phyloP scores from a whole-genome alignment of 208 protist genomes.

The Leishmania amazonensis region DNA sequence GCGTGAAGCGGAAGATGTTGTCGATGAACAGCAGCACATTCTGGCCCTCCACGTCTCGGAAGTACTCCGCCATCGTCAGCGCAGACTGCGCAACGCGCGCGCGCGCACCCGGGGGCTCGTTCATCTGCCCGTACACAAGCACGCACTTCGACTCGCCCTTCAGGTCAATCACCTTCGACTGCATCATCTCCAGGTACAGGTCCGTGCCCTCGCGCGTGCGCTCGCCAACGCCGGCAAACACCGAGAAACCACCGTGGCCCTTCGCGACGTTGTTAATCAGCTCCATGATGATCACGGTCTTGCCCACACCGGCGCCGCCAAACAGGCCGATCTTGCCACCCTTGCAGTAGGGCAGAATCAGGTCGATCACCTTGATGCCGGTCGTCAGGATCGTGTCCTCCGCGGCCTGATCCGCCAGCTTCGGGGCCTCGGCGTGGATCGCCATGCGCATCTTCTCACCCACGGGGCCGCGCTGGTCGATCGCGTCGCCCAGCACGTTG shows the following conservation, averaged over 20 bases:
- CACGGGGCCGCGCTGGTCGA: slow-evolving; percentile 97
- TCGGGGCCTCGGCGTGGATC: slow-evolving; percentile 96
- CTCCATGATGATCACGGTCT: slow-evolving; percentile 99
- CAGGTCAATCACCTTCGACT: slow-evolving; percentile 95
- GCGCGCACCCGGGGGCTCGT: slow-evolving; percentile 98
- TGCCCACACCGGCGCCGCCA: slow-evolving; percentile 98
- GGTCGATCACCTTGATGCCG: slow-evolving; percentile 99
- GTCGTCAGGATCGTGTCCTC: slow-evolving; percentile 96
- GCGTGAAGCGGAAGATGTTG: slow-evolving; percentile 99
- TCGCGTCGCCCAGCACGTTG: slow-evolving; percentile 98
- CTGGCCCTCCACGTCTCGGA: slow-evolving; percentile 98
- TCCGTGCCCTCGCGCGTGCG: slow-evolving; percentile 98
- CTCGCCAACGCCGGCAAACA: slow-evolving; percentile 99
- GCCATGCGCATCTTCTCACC: slow-evolving; percentile 83
- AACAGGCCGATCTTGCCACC: slow-evolving; percentile 99
- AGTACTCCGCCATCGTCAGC: slow-evolving; percentile 98
- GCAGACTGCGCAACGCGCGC: slow-evolving; percentile 98
- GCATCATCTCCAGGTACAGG: slow-evolving; percentile 99
- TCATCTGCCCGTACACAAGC: slow-evolving; percentile 99
- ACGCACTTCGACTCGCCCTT: slow-evolving; percentile 97
- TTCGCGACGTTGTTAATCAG: slow-evolving; percentile 99
- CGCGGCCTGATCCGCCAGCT: slow-evolving; percentile 93
- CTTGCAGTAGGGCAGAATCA: slow-evolving; percentile 98
- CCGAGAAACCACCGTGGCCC: slow-evolving; percentile 98
- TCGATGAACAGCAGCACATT: slow-evolving; percentile 99